Evolutionary conservation across 345 rosid genomes (phyloP).

Genomic region (Lepidium aucheri): DNA sequence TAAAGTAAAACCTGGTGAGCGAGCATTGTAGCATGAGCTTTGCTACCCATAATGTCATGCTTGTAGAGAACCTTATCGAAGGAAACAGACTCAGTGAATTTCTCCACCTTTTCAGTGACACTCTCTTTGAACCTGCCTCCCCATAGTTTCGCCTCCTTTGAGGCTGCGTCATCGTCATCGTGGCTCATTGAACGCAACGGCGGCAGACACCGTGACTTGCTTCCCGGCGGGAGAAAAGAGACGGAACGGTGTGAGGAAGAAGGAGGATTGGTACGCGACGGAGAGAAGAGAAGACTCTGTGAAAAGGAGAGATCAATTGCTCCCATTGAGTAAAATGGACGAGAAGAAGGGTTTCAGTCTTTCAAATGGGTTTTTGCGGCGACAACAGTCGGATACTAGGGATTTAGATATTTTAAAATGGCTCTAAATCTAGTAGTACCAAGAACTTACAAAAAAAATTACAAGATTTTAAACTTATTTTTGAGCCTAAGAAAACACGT

Average conservation of each 20-base stretch:
- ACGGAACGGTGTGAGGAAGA: constrained; percentile 9
- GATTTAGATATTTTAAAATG: too few species aligned
- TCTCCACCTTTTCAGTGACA: constrained; percentile 77
- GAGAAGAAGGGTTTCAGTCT: neutral
- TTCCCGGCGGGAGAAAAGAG: constrained; percentile 7
- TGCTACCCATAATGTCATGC: constrained; percentile 91
- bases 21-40: constrained; percentile 94
- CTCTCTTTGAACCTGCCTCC: constrained; percentile 96
- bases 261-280: constrained; percentile 5
- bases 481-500: too few species aligned
- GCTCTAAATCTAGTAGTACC: too few species aligned
- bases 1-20: constrained; percentile 53
- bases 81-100: constrained; percentile 87
- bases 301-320: constrained; percentile 26
- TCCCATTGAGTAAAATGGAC: constrained; percentile 25
- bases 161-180: constrained; percentile 17
- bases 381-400: neutral
- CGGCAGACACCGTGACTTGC: constrained; percentile 24
- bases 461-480: too few species aligned
- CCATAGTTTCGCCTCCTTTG: constrained; percentile 88
- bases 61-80: constrained; percentile 78
- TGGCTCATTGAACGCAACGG: constrained; percentile 38
- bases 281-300: constrained; percentile 11
- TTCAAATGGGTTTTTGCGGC: constrained; percentile 2
- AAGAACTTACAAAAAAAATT: too few species aligned